Evolutionary conservation across 1,284 basidiomycete genomes (phyloP), one percentile per base, ranked within the genome.

Genomic region (Rhodotorula glutinis): DNA sequence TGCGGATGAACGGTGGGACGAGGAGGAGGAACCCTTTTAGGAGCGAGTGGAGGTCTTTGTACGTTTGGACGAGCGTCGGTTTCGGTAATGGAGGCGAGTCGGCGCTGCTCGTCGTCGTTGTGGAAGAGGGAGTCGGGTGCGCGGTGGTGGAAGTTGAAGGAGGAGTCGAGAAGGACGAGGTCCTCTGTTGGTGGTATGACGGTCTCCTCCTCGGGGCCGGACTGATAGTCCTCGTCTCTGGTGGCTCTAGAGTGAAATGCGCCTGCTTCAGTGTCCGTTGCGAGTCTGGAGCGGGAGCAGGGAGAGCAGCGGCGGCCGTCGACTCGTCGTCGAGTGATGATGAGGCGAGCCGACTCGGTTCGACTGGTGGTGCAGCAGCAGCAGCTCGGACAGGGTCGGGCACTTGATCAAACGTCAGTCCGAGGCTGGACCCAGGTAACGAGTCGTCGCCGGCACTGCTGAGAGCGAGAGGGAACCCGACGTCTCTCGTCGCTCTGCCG

Each of bases 21-120:
- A 75, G 29, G 63, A 70, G 53, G 25, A 74, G 60, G 66, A 75
- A 75, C 4, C 60, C 59, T n/a, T 65, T 59, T 41, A 75, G 62
- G 44, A 75, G 67, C 9, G 59, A 43, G 29, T 67, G 66, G 9
- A 75, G 62, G 64, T 75, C 75, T 33, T 57, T 55, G 46, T 65
- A 63, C 11, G 73, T 73, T 47, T 74, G 67, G 27, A 57, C 53
- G 25, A 70, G 63, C 3, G 67, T 43, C 8, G 67, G 67, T 17
- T 29, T 51, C 49, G 49, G 49, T n/a, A 25, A 14, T 2, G 59
- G 62, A 10, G 47, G 51, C 8, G 46, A 44, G 23, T 44, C 57
- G 11, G n/a, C n/a, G n/a, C n/a, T n/a, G n/a, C n/a, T n/a, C n/a
- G n/a, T n/a, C n/a, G 60, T 29, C 47, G 59, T 52, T 16, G 55